Percentiles rank a stretch among this genome's conserved stretches.
These are phyloP conservation scores for Suillus hirtellus DNA, from an alignment of 768 basidiomycete genomes.

Conservation along the genomic window DNA sequence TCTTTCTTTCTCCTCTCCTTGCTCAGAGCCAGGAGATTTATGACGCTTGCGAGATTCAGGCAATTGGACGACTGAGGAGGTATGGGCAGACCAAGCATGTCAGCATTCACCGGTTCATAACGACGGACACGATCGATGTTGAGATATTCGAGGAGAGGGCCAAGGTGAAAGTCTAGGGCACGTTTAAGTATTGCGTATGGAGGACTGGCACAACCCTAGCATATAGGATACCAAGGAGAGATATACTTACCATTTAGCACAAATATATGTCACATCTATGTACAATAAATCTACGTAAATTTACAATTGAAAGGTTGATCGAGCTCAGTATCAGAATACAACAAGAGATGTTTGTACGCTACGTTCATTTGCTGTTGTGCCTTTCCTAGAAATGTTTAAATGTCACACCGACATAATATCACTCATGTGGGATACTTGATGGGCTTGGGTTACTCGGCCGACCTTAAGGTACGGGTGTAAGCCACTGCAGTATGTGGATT, in stretches of 20 bases:
- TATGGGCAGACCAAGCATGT: constrained; percentile 84
- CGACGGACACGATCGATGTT: constrained; percentile 85
- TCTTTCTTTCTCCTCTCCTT: constrained; percentile 91
- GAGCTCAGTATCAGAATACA: too few species aligned
- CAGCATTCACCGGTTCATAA: constrained; percentile 80
- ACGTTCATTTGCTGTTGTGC: too few species aligned
- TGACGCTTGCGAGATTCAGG: constrained; percentile 79
- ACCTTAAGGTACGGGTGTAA: too few species aligned
- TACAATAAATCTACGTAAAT: too few species aligned
- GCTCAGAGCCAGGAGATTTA: constrained; percentile 82
- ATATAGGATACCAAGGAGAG: not conserved
- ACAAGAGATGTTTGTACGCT: too few species aligned
- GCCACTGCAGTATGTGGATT: too few species aligned
- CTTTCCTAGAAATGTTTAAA: too few species aligned
- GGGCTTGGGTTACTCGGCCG: too few species aligned
- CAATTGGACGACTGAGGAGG: constrained; percentile 79
- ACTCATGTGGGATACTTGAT: too few species aligned
- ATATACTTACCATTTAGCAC: not conserved
- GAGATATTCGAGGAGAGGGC: constrained; percentile 68
- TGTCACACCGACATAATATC: too few species aligned
- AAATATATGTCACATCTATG: not conserved
- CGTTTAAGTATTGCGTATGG: not conserved
- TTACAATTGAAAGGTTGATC: too few species aligned
- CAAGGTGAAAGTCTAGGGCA: constrained; percentile 30
- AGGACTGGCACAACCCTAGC: not conserved